A percentile compares a stretch with the other conserved stretches of the same genome.
Conservation (phyloP, 129 eudicot genomes). For the Mikania micrantha region DNA sequence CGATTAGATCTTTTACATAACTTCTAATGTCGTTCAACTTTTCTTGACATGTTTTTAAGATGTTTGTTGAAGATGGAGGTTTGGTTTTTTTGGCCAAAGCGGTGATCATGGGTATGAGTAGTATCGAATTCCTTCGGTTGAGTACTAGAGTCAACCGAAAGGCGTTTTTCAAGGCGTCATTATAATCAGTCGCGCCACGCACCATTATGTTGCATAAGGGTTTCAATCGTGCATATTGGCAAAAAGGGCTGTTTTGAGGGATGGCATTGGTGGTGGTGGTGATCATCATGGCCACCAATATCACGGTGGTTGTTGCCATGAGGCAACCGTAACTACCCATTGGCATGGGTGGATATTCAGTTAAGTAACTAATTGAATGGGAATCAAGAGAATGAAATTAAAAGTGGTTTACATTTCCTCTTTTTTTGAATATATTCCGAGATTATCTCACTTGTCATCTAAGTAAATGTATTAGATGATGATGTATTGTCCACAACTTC, state of each 20-base stretch:
- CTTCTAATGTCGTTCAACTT: constrained; percentile 14
- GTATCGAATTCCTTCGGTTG: constrained; percentile 11
- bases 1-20: constrained; percentile 18
- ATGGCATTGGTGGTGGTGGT: constrained; percentile 15
- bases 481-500: constrained; percentile 10
- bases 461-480: constrained; percentile 6
- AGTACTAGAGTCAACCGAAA: constrained; percentile 15
- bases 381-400: constrained; percentile 19
- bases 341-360: neutral
- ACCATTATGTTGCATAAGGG: constrained; percentile 27
- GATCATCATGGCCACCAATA: constrained; percentile 14
- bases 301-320: constrained; percentile 3
- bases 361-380: neutral
- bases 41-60: constrained; percentile 23
- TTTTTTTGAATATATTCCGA: constrained; percentile 16
- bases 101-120: constrained; percentile 15
- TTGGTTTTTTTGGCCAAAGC: constrained; percentile 17
- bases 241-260: constrained; percentile 13
- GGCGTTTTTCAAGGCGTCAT: constrained; percentile 27
- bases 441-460: constrained; percentile 10
- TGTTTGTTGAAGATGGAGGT: constrained; percentile 11
- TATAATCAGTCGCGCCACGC: constrained; percentile 18
- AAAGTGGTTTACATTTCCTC: neutral
- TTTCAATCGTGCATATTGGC: constrained; percentile 29
- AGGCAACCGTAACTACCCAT: constrained; percentile 4